phyloP scores from a whole-genome alignment of 306 rosid species.

The Calophaca sinica region DNA sequence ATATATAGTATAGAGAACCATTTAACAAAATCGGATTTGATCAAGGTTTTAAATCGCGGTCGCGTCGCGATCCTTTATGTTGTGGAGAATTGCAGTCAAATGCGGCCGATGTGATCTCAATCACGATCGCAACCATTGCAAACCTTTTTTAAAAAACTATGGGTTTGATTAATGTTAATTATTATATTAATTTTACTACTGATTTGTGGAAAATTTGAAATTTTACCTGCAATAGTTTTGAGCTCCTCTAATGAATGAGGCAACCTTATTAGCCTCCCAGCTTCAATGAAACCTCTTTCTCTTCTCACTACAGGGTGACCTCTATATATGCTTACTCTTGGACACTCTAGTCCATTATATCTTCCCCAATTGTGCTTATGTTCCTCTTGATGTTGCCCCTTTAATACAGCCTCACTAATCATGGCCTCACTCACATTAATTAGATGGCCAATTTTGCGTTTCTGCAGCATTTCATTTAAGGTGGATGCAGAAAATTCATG shows the following conservation, averaged over 20 bases:
- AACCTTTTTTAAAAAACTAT: background rate
- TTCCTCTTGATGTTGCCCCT: conserved; percentile 47
- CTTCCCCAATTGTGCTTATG: conserved; percentile 44
- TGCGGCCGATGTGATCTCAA: too few relatives aligned
- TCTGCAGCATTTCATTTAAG: conserved; percentile 59
- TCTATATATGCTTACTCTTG: conserved; percentile 77
- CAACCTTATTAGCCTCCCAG: conserved; percentile 81
- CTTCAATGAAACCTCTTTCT: conserved; percentile 56
- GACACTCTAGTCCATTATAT: conserved; percentile 43
- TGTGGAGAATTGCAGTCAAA: too few relatives aligned
- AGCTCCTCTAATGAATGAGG: conserved; percentile 81
- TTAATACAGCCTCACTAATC: conserved; percentile 41
- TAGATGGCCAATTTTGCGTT: conserved; percentile 64
- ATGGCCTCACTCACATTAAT: conserved; percentile 57
- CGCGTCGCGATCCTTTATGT: too few relatives aligned
- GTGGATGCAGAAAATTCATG: conserved; percentile 49
- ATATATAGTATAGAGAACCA: background rate
- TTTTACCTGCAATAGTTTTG: conserved; percentile 74
- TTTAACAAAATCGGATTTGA: background rate
- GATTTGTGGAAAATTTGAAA: conserved; percentile 10
- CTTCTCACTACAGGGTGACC: conserved; percentile 74
- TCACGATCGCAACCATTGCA: too few relatives aligned
- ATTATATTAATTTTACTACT: conserved; percentile 6
- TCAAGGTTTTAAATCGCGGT: too few relatives aligned
- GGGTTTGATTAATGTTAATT: background rate